phyloP scores from a whole-genome alignment of 768 basidiomycete genomes.

The Mycena alexandri region DNA sequence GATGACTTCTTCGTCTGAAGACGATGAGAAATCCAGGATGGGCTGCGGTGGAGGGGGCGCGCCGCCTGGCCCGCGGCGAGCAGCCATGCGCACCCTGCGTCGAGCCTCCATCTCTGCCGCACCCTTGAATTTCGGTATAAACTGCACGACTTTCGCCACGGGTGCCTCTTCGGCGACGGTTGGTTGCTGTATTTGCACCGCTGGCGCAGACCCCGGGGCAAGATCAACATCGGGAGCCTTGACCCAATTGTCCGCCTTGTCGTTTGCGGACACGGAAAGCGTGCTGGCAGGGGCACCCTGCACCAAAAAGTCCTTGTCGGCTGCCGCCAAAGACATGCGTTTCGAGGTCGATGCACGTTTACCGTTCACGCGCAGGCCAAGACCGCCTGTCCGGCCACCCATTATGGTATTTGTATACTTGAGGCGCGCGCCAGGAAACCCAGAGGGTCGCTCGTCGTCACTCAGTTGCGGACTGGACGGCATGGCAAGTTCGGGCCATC shows the following conservation, averaged over 20 bases:
- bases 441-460: slow-evolving; percentile 72
- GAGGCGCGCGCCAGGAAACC: slow-evolving; percentile 67
- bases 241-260: slow-evolving; percentile 48
- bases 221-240: slow-evolving; percentile 38
- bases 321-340: slow-evolving; percentile 54
- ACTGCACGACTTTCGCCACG: slow-evolving; percentile 66
- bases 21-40: slow-evolving; percentile 67
- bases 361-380: slow-evolving; percentile 84
- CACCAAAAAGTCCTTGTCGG: slow-evolving; percentile 50
- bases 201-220: slow-evolving; percentile 46
- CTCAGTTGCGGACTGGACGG: slow-evolving; percentile 80
- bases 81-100: slow-evolving; percentile 73
- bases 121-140: slow-evolving; percentile 84
- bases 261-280: slow-evolving; percentile 45
- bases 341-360: slow-evolving; percentile 68
- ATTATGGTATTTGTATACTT: slow-evolving; percentile 93
- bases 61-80: slow-evolving; percentile 62
- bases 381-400: slow-evolving; percentile 75
- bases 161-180: slow-evolving; percentile 58
- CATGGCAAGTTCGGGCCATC: slow-evolving; percentile 87
- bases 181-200: slow-evolving; percentile 57
- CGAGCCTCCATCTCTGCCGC: slow-evolving; percentile 90
- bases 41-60: slow-evolving; percentile 51
- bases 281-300: slow-evolving; percentile 42
- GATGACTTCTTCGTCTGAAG: slow-evolving; percentile 61